Evolutionary conservation across 208 protist genomes (phyloP).

Genomic region (Trypanosoma theileri): DNA sequence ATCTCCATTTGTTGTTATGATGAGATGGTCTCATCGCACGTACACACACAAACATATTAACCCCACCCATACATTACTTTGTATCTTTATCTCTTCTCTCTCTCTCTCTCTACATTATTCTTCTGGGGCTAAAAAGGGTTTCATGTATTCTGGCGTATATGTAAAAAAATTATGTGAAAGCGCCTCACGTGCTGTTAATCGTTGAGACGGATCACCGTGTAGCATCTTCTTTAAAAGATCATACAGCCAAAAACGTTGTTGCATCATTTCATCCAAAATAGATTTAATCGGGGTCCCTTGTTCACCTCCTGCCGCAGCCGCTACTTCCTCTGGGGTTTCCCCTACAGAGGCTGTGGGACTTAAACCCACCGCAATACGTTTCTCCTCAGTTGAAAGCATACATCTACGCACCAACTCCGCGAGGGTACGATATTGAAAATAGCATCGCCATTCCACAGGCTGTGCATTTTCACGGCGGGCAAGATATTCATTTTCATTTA

Average conservation of each 20-base stretch:
- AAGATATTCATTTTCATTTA: constrained; percentile 35
- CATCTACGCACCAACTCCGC: constrained; percentile 69
- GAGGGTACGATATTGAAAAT: constrained; percentile 70
- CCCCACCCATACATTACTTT: not conserved
- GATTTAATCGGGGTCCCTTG: constrained; percentile 17
- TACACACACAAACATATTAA: too few relatives aligned
- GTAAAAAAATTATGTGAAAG: constrained; percentile 74
- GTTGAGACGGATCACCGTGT: constrained; percentile 46
- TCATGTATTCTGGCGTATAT: constrained; percentile 45
- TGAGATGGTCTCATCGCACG: too few relatives aligned
- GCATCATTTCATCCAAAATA: constrained; percentile 60
- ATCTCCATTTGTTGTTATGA: too few relatives aligned
- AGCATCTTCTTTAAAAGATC: constrained; percentile 69
- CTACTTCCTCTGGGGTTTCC: not conserved
- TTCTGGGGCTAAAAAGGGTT: constrained; percentile 25
- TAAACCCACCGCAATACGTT: constrained; percentile 50
- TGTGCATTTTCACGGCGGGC: constrained; percentile 13
- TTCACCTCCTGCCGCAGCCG: not conserved
- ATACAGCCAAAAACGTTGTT: constrained; percentile 73
- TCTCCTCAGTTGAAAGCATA: constrained; percentile 60
- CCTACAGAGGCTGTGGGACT: constrained; percentile 39
- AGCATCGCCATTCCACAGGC: constrained; percentile 44
- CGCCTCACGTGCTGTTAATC: constrained; percentile 59
- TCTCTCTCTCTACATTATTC: not conserved
- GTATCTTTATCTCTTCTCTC: constrained; percentile 4